Conservation (phyloP, 768 basidiomycete species). For the Trametes cinnabarina region DNA sequence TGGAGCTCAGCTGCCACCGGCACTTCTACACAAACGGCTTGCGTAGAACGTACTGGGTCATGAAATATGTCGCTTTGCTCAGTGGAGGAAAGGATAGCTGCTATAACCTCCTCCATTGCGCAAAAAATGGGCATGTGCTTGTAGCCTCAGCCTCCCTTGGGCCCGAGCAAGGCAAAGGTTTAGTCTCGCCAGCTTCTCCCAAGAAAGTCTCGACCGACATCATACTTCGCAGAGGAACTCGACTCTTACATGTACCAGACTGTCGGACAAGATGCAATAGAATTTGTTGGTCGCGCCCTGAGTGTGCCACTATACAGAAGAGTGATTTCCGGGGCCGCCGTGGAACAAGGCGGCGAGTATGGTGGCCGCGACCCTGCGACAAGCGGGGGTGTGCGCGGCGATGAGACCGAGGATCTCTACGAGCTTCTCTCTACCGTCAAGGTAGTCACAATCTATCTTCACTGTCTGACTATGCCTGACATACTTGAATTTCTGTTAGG, state of each 20-base stretch:
- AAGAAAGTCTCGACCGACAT: slow-evolving; percentile 22
- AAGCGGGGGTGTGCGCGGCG: slow-evolving; percentile 60
- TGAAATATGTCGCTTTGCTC: slow-evolving; percentile 93
- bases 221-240: slow-evolving; percentile 75
- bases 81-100: slow-evolving; percentile 98
- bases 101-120: slow-evolving; percentile 90
- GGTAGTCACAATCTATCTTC: slow-evolving; percentile 42
- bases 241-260: slow-evolving; percentile 99
- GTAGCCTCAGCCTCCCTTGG: slow-evolving; percentile 86
- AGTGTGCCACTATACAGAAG: slow-evolving; percentile 82
- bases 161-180: slow-evolving; percentile 85
- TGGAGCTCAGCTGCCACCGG: too few relatives aligned
- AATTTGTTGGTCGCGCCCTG: slow-evolving; percentile 79
- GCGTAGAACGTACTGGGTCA: slow-evolving; percentile 35
- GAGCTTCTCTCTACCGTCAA: slow-evolving; percentile 71
- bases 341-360: slow-evolving; percentile 85
- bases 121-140: slow-evolving; percentile 81
- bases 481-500: slow-evolving; percentile 38
- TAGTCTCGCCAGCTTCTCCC: slow-evolving; percentile 15
- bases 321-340: slow-evolving; percentile 75
- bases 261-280: slow-evolving; percentile 94
- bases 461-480: not conserved
- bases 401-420: slow-evolving; percentile 95
- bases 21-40: too few relatives aligned
- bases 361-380: slow-evolving; percentile 56